Evolutionary conservation across 129 eudicot genomes (phyloP), one percentile per base, ranked within the genome.

Genomic region (Flaveria brownii): DNA sequence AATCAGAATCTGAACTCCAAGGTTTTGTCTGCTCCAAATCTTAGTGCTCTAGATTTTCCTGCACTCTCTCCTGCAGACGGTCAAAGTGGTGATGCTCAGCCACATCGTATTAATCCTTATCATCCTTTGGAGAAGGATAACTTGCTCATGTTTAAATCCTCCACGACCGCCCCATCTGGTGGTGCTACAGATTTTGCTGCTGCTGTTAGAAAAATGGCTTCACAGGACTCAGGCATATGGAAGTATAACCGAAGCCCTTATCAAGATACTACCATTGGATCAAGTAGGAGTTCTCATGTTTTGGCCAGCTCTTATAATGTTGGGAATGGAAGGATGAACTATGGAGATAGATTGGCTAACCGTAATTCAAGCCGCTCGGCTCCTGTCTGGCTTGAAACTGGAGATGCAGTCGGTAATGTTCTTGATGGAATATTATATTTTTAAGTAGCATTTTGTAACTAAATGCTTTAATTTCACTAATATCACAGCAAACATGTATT

Each of bases 351-450:
- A 84, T 59, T 85, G 75, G 88, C 85, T 49, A 81, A 49, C 71
- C 86, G 93, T 76, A 82, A 82, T 74, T 85, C 88, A 50, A 72
- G 82, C 62, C 88, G 87, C 72, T 78, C 89, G 5, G 84, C 91
- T 72, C 97, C 98, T 57, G 86, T 72, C 5, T 90, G 97, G 98
- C 90, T 88, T 77, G 98, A 93, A 81, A 87, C 97, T 47, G 97
- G 93, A 78, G 97, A 88, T 64, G 83, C 97, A 73, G 97, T 88
- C 22, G 98, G 98, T 93, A 93, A 90, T 88, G 36, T 70, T 65
- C 52, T 78, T 71, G 39, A 64, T 33, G 25, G 57, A 68, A 70
- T 54, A 18, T 50, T 20, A 79, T 43, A 52, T 82, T 56, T 14
- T 60, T 68, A 33, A 72, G 14, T 56, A 73, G 59, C 16, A 62